A percentile compares a stretch with the other conserved stretches of the same genome.
Evolutionary conservation across 306 rosid genomes (phyloP).

Genomic region (Gastrolobium bilobum): DNA sequence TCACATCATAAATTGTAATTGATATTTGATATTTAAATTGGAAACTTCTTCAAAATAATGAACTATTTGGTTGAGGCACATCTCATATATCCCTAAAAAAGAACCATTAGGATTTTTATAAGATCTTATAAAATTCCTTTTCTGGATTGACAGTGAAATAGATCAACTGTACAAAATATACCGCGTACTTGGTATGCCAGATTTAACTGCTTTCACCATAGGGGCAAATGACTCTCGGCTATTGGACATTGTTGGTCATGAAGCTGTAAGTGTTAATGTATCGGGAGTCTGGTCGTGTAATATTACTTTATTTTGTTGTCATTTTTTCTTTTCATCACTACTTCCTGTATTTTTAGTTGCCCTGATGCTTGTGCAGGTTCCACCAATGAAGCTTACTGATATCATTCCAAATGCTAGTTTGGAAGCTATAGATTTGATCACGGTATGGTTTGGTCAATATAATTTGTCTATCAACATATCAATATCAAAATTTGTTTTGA

Average conservation of each 20-base stretch:
- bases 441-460: slow-evolving; percentile 57
- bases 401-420: slow-evolving; percentile 82
- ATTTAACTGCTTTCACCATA: slow-evolving; percentile 63
- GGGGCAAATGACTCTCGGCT: slow-evolving; percentile 67
- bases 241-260: slow-evolving; percentile 62
- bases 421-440: slow-evolving; percentile 86
- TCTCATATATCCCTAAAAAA: slow-evolving; percentile 20
- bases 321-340: slow-evolving; percentile 30
- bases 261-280: slow-evolving; percentile 62
- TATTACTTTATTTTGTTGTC: neutral
- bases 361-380: slow-evolving; percentile 58
- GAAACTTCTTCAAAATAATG: slow-evolving; percentile 8
- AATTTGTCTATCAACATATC: slow-evolving; percentile 26
- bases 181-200: slow-evolving; percentile 77
- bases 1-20: neutral
- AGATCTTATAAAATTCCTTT: slow-evolving; percentile 45
- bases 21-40: slow-evolving; percentile 15
- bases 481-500: slow-evolving; percentile 19
- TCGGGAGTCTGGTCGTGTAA: slow-evolving; percentile 36
- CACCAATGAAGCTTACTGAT: slow-evolving; percentile 71
- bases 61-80: slow-evolving; percentile 12
- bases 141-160: slow-evolving; percentile 72
- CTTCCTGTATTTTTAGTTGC: slow-evolving; percentile 20
- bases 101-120: slow-evolving; percentile 27
- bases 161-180: slow-evolving; percentile 89